These are phyloP conservation scores for Nectriaceae sp. DNA, from an alignment of 2,329 filamentous ascomycete species.

Conservation along the genomic window DNA sequence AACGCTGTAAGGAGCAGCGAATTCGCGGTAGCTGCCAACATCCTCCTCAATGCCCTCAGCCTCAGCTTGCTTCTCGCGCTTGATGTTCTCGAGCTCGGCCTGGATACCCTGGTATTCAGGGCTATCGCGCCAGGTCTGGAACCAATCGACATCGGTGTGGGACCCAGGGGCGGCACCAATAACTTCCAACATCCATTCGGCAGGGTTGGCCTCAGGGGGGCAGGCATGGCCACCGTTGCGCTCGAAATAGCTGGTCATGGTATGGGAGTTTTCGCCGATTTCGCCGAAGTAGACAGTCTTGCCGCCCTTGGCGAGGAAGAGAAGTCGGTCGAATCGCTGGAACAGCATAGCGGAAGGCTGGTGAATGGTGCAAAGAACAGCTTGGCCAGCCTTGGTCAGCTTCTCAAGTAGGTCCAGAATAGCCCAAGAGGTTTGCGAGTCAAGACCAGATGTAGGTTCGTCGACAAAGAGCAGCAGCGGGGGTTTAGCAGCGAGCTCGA, in stretches of 20 bases:
- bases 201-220: slow-evolving; percentile 71
- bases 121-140: slow-evolving; percentile 60
- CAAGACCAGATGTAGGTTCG: slow-evolving; percentile 91
- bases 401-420: slow-evolving; percentile 88
- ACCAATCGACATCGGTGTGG: slow-evolving; percentile 66
- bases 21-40: slow-evolving; percentile 65
- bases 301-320: slow-evolving; percentile 77
- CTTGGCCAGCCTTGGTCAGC: slow-evolving; percentile 84
- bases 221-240: slow-evolving; percentile 67
- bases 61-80: slow-evolving; percentile 45
- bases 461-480: slow-evolving; percentile 89
- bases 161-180: slow-evolving; percentile 66
- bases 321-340: slow-evolving; percentile 81
- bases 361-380: slow-evolving; percentile 96
- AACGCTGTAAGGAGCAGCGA: slow-evolving; percentile 71
- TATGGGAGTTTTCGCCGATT: slow-evolving; percentile 70
- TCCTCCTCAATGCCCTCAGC: slow-evolving; percentile 35
- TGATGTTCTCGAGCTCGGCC: slow-evolving; percentile 58
- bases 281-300: slow-evolving; percentile 81
- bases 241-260: slow-evolving; percentile 75
- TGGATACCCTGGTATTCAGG: slow-evolving; percentile 58
- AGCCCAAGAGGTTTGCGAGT: slow-evolving; percentile 91
- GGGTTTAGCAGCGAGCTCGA: slow-evolving; percentile 93
- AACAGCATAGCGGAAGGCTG: slow-evolving; percentile 96
- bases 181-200: slow-evolving; percentile 75